phyloP scores from a whole-genome alignment of 768 basidiomycete species.

The Pleurotus tuber-regium region DNA sequence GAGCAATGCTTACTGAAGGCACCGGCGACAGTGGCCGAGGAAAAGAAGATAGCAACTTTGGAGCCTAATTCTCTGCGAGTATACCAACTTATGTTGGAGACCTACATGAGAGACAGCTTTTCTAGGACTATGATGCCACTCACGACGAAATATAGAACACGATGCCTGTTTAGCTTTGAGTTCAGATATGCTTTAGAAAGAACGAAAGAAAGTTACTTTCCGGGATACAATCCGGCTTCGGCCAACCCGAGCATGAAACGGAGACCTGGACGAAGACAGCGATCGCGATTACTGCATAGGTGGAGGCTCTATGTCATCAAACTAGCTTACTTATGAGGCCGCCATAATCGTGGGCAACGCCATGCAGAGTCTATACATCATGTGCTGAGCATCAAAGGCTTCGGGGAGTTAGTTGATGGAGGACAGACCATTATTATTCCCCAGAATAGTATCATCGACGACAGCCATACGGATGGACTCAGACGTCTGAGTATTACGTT shows the following conservation, averaged over 20 bases:
- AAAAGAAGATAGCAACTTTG: slow-evolving; percentile 74
- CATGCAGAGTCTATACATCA: slow-evolving; percentile 55
- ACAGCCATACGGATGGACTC: slow-evolving; percentile 68
- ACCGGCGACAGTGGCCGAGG: slow-evolving; percentile 76
- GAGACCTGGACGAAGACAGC: slow-evolving; percentile 35
- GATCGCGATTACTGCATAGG: not conserved
- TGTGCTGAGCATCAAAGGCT: not conserved
- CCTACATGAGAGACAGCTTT: too few relatives aligned
- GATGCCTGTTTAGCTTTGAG: slow-evolving; percentile 30
- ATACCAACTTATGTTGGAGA: slow-evolving; percentile 60
- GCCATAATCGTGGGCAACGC: slow-evolving; percentile 57
- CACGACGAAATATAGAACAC: slow-evolving; percentile 64
- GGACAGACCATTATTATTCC: slow-evolving; percentile 43
- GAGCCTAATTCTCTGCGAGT: slow-evolving; percentile 72
- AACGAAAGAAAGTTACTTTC: not conserved
- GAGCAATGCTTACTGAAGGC: slow-evolving; percentile 53
- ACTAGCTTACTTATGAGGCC: slow-evolving; percentile 56
- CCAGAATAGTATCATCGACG: slow-evolving; percentile 46
- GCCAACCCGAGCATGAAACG: slow-evolving; percentile 62
- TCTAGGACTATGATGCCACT: too few relatives aligned
- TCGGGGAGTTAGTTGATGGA: not conserved
- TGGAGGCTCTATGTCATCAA: not conserved
- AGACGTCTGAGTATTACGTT: slow-evolving; percentile 59
- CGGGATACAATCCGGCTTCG: slow-evolving; percentile 57
- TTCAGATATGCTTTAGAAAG: not conserved